These are phyloP conservation scores for Laguncularia racemosa DNA, from an alignment of 345 rosid species.

Conservation along the genomic window DNA sequence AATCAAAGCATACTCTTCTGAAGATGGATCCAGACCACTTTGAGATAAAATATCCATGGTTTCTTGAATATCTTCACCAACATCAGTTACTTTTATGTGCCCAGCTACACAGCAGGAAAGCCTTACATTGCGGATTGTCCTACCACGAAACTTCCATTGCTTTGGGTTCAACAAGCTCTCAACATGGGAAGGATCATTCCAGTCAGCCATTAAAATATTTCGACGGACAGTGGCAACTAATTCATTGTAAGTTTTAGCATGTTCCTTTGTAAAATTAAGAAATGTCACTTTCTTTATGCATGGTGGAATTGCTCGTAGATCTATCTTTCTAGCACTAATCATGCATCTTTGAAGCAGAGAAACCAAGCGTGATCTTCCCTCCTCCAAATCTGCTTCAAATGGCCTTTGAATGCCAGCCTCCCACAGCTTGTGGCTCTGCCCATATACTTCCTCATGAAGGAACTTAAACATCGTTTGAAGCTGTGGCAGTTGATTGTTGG, in stretches of 20 bases:
- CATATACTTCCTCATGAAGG: conserved; percentile 90
- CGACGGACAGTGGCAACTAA: conserved; percentile 85
- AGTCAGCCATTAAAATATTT: conserved; percentile 88
- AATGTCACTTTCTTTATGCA: conserved; percentile 76
- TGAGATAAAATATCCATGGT: conserved; percentile 77
- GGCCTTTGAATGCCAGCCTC: conserved; percentile 89
- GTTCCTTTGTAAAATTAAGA: conserved; percentile 68
- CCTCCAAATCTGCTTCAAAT: conserved; percentile 88
- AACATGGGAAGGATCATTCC: conserved; percentile 98
- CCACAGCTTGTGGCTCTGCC: conserved; percentile 74
- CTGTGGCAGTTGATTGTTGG: conserved; percentile 75
- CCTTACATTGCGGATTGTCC: conserved; percentile 73
- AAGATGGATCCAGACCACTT: conserved; percentile 48
- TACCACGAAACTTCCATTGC: conserved; percentile 86
- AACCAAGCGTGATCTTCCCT: conserved; percentile 66
- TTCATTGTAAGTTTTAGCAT: conserved; percentile 92
- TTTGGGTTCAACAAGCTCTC: conserved; percentile 93
- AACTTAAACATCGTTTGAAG: conserved; percentile 88
- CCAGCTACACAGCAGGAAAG: conserved; percentile 97
- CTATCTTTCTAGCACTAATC: conserved; percentile 93
- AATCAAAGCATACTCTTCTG: conserved; percentile 62
- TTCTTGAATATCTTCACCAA: conserved; percentile 90
- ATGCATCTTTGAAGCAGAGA: conserved; percentile 75
- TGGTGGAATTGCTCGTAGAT: conserved; percentile 83
- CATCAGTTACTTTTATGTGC: conserved; percentile 75